These are phyloP conservation scores for Podaxis pistillaris DNA, from an alignment of 768 basidiomycete genomes.

Conservation along the genomic window DNA sequence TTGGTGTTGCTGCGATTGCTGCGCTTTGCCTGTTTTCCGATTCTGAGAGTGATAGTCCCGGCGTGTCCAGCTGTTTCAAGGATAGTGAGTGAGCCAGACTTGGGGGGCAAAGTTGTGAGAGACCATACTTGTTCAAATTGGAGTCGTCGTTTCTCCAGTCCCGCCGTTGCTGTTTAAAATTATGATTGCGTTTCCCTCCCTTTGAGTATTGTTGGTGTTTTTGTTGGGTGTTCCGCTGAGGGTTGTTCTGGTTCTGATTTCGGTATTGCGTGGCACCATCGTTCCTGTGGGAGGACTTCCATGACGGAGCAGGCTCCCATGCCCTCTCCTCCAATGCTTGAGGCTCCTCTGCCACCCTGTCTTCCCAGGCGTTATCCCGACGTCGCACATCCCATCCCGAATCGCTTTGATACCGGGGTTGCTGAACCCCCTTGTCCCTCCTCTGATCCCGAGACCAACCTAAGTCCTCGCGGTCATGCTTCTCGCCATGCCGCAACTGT, in stretches of 20 bases:
- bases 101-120: conserved; percentile 8
- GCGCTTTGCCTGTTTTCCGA: conserved; percentile 35
- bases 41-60: conserved; percentile 45
- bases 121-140: conserved; percentile 71
- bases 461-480: conserved; percentile 31
- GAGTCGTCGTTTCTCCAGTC: conserved; percentile 62
- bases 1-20: conserved; percentile 24
- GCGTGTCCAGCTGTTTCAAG: conserved; percentile 57
- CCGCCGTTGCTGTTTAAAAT: conserved; percentile 38
- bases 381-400: conserved; percentile 56
- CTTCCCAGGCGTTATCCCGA: conserved; percentile 40
- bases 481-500: conserved; percentile 31
- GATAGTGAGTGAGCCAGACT: conserved; percentile 11
- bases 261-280: neutral
- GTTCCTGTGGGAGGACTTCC: conserved; percentile 44
- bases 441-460: conserved; percentile 39
- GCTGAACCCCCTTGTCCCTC: conserved; percentile 36
- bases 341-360: conserved; percentile 22
- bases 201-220: conserved; percentile 40
- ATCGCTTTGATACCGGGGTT: conserved; percentile 38
- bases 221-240: conserved; percentile 19
- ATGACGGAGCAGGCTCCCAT: conserved; percentile 73
- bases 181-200: conserved; percentile 33
- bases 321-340: conserved; percentile 48
- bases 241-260: conserved; percentile 23